phyloP scores from a whole-genome alignment of 495 filamentous ascomycete species.

The Aspergillus carlsbadensis region DNA sequence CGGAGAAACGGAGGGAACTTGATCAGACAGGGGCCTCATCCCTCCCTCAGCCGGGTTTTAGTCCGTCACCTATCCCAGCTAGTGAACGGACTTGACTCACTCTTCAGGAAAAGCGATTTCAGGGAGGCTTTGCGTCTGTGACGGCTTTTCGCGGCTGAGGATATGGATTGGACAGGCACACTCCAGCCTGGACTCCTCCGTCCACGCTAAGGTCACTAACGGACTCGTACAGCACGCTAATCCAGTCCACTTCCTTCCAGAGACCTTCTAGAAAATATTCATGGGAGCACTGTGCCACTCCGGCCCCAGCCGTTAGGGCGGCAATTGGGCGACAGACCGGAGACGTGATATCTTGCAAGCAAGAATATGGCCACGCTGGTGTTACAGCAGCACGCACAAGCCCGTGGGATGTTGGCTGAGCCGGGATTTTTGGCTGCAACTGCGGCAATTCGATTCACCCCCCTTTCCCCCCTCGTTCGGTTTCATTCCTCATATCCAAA shows the following conservation, averaged over 20 bases:
- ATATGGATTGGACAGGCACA: not conserved
- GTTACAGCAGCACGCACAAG: constrained; percentile 11
- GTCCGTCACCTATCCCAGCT: constrained; percentile 4
- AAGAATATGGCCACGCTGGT: constrained; percentile 8
- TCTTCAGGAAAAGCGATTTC: no score
- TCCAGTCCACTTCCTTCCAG: constrained; percentile 26
- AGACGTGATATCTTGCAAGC: not conserved
- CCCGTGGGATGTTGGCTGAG: constrained; percentile 14
- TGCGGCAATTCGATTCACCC: constrained; percentile 2
- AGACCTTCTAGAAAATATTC: constrained; percentile 44
- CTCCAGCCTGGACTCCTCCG: not conserved
- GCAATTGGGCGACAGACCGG: constrained; percentile 1
- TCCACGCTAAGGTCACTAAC: constrained; percentile 28
- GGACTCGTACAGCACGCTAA: constrained; percentile 31
- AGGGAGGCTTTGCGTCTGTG: not conserved
- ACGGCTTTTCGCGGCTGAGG: not conserved
- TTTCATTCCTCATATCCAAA: not conserved
- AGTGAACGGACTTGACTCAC: not conserved
- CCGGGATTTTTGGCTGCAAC: constrained; percentile 2
- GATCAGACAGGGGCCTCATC: not conserved
- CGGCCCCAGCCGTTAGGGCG: constrained; percentile 6
- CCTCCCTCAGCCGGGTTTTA: constrained; percentile 3
- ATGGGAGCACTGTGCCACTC: constrained; percentile 22
- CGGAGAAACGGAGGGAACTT: not conserved
- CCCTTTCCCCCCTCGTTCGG: not conserved